Conservation (phyloP, 2,329 filamentous ascomycete species). For the Zarea fungicola region DNA sequence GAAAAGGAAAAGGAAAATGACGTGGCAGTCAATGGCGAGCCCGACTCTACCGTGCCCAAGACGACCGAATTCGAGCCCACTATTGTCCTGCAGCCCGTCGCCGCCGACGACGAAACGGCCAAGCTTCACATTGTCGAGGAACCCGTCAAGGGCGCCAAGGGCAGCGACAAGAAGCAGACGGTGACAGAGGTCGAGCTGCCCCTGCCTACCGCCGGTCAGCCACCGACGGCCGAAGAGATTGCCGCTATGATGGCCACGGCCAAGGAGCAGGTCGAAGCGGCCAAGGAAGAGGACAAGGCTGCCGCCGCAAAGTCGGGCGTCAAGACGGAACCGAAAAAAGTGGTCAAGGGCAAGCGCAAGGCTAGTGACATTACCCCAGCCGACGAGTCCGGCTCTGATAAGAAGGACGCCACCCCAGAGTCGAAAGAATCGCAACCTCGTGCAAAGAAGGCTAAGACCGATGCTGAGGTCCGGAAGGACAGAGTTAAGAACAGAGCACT, state of each 20-base stretch:
- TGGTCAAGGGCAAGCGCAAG: conserved; percentile 71
- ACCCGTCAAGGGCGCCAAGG: conserved; percentile 47
- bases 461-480: conserved; percentile 77
- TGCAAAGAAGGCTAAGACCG: conserved; percentile 75
- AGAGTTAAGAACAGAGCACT: conserved; percentile 81
- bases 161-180: conserved; percentile 64
- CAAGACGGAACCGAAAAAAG: conserved; percentile 43
- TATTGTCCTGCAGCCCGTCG: conserved; percentile 42
- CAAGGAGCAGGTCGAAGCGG: conserved; percentile 77
- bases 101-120: conserved; percentile 54
- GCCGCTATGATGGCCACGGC: conserved; percentile 81
- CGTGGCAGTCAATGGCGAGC: conserved; percentile 27
- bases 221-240: conserved; percentile 72
- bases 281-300: conserved; percentile 39
- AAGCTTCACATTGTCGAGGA: conserved; percentile 67
- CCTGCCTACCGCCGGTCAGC: conserved; percentile 49
- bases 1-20: conserved; percentile 27
- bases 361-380: conserved; percentile 66
- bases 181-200: conserved; percentile 74
- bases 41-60: conserved; percentile 37
- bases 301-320: conserved; percentile 33
- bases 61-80: conserved; percentile 46
- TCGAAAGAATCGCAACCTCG: conserved; percentile 41
- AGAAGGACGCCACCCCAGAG: conserved; percentile 21
- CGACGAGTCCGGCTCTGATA: conserved; percentile 43